phyloP scores from a whole-genome alignment of 495 filamentous ascomycete genomes.

The Penicillium macrosclerotiorum region DNA sequence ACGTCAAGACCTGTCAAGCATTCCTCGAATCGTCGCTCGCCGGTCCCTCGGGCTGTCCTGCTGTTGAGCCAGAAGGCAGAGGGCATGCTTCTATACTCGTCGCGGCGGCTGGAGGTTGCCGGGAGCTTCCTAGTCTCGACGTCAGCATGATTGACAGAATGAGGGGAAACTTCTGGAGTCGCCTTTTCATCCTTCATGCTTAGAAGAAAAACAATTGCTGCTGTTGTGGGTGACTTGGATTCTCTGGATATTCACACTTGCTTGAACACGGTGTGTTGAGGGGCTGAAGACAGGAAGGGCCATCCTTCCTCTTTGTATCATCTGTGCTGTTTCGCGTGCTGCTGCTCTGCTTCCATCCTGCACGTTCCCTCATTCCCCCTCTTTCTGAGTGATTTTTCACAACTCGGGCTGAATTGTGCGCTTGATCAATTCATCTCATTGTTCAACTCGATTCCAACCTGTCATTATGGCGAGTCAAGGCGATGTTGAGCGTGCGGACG shows the following conservation, averaged over 20 bases:
- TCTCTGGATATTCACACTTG: not conserved
- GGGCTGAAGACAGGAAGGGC: not conserved
- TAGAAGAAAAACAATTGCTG: not conserved
- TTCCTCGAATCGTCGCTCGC: conserved; percentile 10
- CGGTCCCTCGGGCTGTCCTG: conserved; percentile 5
- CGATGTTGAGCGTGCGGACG: conserved; percentile 17
- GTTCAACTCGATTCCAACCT: not conserved
- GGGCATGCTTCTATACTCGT: not conserved
- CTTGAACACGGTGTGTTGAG: not conserved
- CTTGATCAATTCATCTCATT: not conserved
- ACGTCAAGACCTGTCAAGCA: conserved; percentile 22
- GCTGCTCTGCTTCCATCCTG: not conserved
- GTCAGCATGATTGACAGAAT: conserved; percentile 36
- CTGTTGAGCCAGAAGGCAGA: not conserved
- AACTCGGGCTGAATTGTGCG: not conserved
- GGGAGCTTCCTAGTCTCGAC: conserved; percentile 26
- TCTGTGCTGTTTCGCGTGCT: not conserved
- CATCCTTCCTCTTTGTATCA: not conserved
- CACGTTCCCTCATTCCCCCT: not conserved
- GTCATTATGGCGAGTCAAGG: conserved; percentile 17
- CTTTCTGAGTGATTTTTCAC: not conserved
- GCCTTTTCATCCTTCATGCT: no score
- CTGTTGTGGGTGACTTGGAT: not conserved
- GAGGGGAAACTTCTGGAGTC: not conserved
- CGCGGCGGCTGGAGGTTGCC: not conserved